Evolutionary conservation across 2,329 filamentous ascomycete species (phyloP), one percentile per base, ranked within the genome.

Genomic region (Fusarium luffae): DNA sequence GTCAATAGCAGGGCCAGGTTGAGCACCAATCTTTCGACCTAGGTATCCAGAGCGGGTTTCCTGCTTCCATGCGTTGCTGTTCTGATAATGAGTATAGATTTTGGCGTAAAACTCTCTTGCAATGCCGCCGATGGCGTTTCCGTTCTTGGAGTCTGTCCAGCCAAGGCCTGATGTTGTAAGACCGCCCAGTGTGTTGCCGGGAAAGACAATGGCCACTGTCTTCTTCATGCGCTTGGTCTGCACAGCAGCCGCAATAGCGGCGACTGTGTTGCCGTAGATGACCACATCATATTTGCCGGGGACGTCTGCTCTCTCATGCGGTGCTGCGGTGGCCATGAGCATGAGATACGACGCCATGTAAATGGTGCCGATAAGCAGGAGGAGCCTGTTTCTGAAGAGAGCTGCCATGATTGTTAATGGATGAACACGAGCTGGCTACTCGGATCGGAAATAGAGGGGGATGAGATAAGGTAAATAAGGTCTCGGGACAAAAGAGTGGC

Each of bases 261-360:
- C 69, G 21, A 71, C 69, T 18, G 69, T 71, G 55, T 71, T 71
- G n/a, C 69, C 69, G n/a, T 71, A 71, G 37, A 71, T 70, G 34
- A 71, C 55, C 23, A 71, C 69, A 43, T 71, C 69, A 16, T 72
- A 71, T 42, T 61, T 54, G 16, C 46, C 40, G 7, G 52, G 42
- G 32, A 42, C 19, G 23, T 43, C 58, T 46, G 44, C 50, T 47
- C 63, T 59, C 27, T 68, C 65, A 40, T 52, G 34, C 4, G 65
- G 65, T 13, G 54, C 65, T 21, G 65, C 66, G 8, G 65, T 50
- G 42, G 61, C 65, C 37, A 51, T 47, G n/a, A 59, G 58, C 27
- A 69, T 49, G 14, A 68, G 66, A 9, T 59, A 68, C 41, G 65
- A 69, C 42, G 64, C 65, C 59, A 69, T 65, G 13, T 41, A 69